Evolutionary conservation across 768 basidiomycete genomes (phyloP).

Genomic region (Pisolithus sp.): DNA sequence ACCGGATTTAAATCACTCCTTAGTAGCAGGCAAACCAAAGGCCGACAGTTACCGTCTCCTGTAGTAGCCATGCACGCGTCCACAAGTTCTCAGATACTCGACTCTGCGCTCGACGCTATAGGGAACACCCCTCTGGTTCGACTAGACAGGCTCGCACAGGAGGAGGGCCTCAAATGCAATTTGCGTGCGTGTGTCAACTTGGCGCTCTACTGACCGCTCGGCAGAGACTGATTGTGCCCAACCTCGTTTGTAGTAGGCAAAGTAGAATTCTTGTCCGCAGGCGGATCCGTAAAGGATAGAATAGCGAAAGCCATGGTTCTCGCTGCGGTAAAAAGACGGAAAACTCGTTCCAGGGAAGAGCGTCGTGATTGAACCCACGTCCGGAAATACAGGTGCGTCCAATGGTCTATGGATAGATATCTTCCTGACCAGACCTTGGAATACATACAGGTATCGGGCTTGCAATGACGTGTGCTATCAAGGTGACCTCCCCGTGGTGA

Average conservation of each 20-base stretch:
- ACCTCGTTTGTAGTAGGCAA: conserved; percentile 62
- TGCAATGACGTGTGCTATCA: conserved; percentile 89
- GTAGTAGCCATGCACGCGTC: conserved; percentile 20
- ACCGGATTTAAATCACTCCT: no score
- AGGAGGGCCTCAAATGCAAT: conserved; percentile 81
- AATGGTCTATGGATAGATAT: not conserved
- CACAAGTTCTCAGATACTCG: conserved; percentile 47
- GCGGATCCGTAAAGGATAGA: conserved; percentile 93
- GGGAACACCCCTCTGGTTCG: conserved; percentile 90
- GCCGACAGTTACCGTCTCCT: no score
- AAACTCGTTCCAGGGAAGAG: conserved; percentile 80
- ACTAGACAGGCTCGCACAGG: conserved; percentile 69
- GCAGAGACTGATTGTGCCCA: not conserved
- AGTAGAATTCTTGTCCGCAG: conserved; percentile 83
- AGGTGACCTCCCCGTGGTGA: conserved; percentile 44
- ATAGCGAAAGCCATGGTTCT: conserved; percentile 97
- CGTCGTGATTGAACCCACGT: conserved; percentile 92
- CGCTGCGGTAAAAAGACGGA: conserved; percentile 85
- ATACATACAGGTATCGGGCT: conserved; percentile 72
- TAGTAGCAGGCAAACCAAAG: no score
- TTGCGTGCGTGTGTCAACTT: conserved; percentile 52
- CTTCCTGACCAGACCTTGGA: not conserved
- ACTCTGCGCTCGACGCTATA: conserved; percentile 77
- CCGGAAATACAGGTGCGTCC: conserved; percentile 84
- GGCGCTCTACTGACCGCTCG: not conserved